A percentile compares a stretch with the other conserved stretches of the same genome.
Conservation (phyloP, 75 land plant genomes). For the Selaginella tamariscina region DNA sequence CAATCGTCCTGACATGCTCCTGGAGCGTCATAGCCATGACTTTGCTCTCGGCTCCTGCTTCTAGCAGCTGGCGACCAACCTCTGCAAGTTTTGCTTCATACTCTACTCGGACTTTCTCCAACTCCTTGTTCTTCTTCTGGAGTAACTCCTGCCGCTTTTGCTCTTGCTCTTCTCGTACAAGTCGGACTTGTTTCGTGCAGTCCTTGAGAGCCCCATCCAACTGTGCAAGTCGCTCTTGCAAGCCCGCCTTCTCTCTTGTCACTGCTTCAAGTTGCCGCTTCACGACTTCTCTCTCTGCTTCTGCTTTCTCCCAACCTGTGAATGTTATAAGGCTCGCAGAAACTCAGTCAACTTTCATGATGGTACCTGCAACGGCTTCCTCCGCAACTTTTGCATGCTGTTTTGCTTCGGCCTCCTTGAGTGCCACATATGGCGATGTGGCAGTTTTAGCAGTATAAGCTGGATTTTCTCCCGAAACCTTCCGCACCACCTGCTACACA, state of each 20-base stretch:
- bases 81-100: neutral
- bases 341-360: neutral
- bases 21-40: slow-evolving; percentile 7
- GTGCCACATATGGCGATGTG: neutral
- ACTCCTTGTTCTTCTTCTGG: slow-evolving; percentile 2
- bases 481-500: too few species aligned
- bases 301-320: slow-evolving; percentile 12
- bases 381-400: slow-evolving; percentile 12
- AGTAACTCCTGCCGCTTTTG: neutral
- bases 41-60: slow-evolving; percentile 3
- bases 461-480: too few species aligned
- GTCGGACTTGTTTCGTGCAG: neutral
- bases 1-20: neutral
- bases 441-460: too few species aligned
- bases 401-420: slow-evolving; percentile 4
- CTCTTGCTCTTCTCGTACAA: neutral
- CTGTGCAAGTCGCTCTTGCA: neutral
- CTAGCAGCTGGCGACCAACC: slow-evolving; percentile 10
- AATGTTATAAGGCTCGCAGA: neutral
- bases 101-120: neutral
- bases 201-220: slow-evolving; percentile 6
- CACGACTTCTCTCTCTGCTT: neutral
- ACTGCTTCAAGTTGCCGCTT: neutral
- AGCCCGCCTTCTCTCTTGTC: neutral
- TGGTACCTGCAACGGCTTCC: slow-evolving; percentile 8